Base-by-base conservation (phyloP, 1,139 yeast species). In the Pichia sp. region DNA sequence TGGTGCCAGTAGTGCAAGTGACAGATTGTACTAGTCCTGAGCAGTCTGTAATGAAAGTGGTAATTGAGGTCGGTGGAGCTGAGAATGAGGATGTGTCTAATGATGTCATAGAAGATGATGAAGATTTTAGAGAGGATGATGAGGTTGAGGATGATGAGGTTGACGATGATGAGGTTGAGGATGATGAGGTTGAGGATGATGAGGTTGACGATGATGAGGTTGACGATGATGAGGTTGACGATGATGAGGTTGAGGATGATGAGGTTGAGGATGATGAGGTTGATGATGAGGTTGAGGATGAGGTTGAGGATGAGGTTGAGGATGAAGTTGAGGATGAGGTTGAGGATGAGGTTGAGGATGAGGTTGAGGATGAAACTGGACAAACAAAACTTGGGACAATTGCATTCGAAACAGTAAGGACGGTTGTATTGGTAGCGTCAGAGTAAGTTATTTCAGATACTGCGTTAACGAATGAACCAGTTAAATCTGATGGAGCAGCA, bases 381-480 rank as follows among this genome's bases (percentile, higher is more conserved):
- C 56, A 56, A 14, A 18, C 39, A 14, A 51, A 51, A 3, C 48
- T 45, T 22, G 59, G 58, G 13, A 48, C 34, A 34, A 53, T 31
- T 8, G 46, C 51, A n/a, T 53, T 51, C 14, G 52, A 44, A 22
- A 56, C 39, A 5, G 53, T 53, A 18, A 53, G 43, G 0, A 34
- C 45, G 18, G 53, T 51, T 18, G 52, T 54, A 7, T 41, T 49
- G 11, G 43, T 18, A 11, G 19, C 42, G 10, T 42, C 36, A n/a
- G 41, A 13, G 25, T 43, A 44, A 4, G 43, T 41, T 11, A 41
- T 38, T 18, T 46, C 22, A 9, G 54, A 47, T 2, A 34, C n/a
- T 10, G 19, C 22, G 18, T 46, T 29, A 18, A 27, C 28, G 25
- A 51, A 51, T 5, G 52, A 42, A 30, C 50, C 54, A 3, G 52